Evolutionary conservation across 2,329 filamentous ascomycete species (phyloP).

Genomic region (Albophoma yamanashiensis): DNA sequence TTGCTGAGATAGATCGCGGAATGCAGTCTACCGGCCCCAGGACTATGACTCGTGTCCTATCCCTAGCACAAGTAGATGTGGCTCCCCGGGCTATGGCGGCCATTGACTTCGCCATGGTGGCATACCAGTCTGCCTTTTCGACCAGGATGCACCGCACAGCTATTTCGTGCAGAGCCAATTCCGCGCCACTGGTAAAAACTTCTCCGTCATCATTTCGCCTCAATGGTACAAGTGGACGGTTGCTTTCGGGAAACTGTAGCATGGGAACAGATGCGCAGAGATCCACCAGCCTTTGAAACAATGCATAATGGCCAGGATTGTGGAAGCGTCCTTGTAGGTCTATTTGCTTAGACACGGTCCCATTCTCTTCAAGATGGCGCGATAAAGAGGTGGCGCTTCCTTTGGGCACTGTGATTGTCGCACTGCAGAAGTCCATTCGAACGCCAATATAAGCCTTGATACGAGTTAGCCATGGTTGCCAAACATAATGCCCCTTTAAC

Average conservation of each 20-base stretch:
- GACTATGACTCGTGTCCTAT: background rate
- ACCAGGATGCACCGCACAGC: constrained; percentile 1
- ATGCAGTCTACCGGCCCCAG: background rate
- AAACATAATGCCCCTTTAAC: background rate
- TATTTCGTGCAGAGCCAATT: background rate
- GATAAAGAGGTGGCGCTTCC: background rate
- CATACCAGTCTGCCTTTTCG: background rate
- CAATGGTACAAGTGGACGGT: background rate
- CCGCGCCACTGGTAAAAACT: background rate
- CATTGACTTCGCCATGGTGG: background rate
- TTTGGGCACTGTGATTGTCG: background rate
- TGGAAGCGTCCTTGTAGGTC: background rate
- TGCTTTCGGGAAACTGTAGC: background rate
- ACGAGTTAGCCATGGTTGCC: background rate
- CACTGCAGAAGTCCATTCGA: background rate
- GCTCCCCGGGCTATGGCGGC: background rate
- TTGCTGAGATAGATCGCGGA: background rate
- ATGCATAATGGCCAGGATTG: background rate
- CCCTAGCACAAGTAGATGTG: background rate
- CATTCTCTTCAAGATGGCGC: background rate
- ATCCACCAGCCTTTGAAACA: background rate
- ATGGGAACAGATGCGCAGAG: background rate
- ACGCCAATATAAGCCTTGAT: background rate
- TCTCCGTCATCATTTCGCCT: background rate
- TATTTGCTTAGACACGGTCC: background rate